Evolutionary conservation across 441 rosid species (phyloP).

Genomic region (Breynia disticha): DNA sequence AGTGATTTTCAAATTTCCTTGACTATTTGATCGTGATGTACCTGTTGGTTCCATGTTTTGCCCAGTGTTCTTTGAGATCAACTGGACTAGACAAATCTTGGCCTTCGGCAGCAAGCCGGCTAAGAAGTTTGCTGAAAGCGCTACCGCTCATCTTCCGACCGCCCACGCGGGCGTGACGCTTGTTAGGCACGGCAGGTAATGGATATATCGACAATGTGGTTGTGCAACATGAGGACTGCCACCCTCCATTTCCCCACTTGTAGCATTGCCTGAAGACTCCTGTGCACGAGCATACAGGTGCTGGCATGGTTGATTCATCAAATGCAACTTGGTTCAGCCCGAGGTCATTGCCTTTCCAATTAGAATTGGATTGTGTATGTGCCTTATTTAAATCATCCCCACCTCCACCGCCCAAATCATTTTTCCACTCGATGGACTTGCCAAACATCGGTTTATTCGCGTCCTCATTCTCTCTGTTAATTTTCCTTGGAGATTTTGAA

Average conservation of each 20-base stretch:
- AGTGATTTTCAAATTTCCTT: neutral
- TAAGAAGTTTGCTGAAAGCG: conserved; percentile 88
- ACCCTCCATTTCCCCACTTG: no score
- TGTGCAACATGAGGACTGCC: no score
- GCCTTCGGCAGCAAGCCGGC: conserved; percentile 77
- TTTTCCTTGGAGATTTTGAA: conserved; percentile 52
- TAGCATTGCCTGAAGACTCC: no score
- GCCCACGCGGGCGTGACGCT: no score
- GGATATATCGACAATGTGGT: no score
- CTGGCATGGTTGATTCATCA: no score
- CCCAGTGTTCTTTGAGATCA: conserved; percentile 92
- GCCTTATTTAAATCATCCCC: conserved; percentile 42
- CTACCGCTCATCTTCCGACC: no score
- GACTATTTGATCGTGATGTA: conserved; percentile 81
- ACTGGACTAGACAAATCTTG: conserved; percentile 77
- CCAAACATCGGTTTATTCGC: conserved; percentile 50
- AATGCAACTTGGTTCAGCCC: conserved; percentile 84
- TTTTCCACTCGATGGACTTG: conserved; percentile 45
- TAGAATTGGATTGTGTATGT: conserved; percentile 41
- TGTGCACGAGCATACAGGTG: no score
- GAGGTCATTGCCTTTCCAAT: conserved; percentile 76
- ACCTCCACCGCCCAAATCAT: conserved; percentile 36
- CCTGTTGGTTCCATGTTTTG: conserved; percentile 91
- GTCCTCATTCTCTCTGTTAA: conserved; percentile 70
- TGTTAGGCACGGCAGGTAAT: no score